Evolutionary conservation across 2,329 filamentous ascomycete genomes (phyloP).

Genomic region (Microdochium trichocladiopsis): DNA sequence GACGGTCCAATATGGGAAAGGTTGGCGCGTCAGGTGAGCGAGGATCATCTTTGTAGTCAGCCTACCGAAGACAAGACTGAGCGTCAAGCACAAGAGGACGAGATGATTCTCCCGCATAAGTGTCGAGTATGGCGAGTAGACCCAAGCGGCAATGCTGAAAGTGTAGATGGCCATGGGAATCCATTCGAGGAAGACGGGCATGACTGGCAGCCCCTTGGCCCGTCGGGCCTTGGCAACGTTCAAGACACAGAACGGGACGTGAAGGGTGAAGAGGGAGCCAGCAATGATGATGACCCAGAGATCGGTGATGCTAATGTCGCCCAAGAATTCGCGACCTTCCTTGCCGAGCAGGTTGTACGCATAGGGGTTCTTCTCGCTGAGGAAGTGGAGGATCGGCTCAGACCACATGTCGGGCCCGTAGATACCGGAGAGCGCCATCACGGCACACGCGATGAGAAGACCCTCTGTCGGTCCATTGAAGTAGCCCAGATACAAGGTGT

Average conservation of each 20-base stretch:
- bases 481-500: slow-evolving; percentile 91
- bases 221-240: slow-evolving; percentile 77
- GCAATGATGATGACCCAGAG: slow-evolving; percentile 75
- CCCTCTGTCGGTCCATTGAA: slow-evolving; percentile 98
- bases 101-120: slow-evolving; percentile 80
- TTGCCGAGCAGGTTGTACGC: slow-evolving; percentile 52
- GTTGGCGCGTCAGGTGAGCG: slow-evolving; percentile 85
- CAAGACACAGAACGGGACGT: slow-evolving; percentile 82
- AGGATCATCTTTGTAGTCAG: slow-evolving; percentile 99
- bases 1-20: slow-evolving; percentile 94
- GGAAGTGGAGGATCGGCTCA: slow-evolving; percentile 60
- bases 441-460: slow-evolving; percentile 74
- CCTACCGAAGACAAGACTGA: slow-evolving; percentile 95
- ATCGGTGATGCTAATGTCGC: slow-evolving; percentile 71
- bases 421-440: slow-evolving; percentile 83
- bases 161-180: slow-evolving; percentile 82
- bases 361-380: slow-evolving; percentile 52
- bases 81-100: slow-evolving; percentile 83
- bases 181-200: slow-evolving; percentile 89
- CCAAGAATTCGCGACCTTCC: slow-evolving; percentile 46
- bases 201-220: slow-evolving; percentile 63
- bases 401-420: slow-evolving; percentile 88
- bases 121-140: slow-evolving; percentile 82
- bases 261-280: slow-evolving; percentile 58
- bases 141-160: slow-evolving; percentile 68